Base-by-base conservation (phyloP, 179 eudicot genomes). In the Patellifolia procumbens region DNA sequence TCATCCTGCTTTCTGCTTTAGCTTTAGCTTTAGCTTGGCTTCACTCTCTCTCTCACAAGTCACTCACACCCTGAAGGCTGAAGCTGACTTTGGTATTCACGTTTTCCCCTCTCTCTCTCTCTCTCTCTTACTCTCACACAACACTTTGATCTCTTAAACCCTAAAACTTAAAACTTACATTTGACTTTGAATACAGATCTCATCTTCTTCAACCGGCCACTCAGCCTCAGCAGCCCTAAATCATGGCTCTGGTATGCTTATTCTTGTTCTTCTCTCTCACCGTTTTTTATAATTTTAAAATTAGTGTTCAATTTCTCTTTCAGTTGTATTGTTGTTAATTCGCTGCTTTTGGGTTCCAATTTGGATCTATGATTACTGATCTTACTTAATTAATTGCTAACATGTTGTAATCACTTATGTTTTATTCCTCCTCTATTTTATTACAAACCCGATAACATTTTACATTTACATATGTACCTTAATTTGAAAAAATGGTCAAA, bases 11-110 rank as follows among this genome's bases (percentile, higher is more conserved):
- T 39, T 31, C 60, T 28, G 45, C 39, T 68, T 43, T 3, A n/a
- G n/a, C 43, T n/a, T n/a, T n/a, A n/a, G n/a, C 78, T 51, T 52
- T 7, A 39, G 49, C 82, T 63, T 24, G 75, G 51, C 65, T 70
- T 43, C 46, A 12, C 46, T 11, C 5, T 45, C 35, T 13, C 70
- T 34, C 43, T 9, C 43, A 39, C 43, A n/a, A 20, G n/a, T 26
- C 43, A n/a, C n/a, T 24, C 32, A 63, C 22, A 16, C 32, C 24
- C 45, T 63, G 68, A 29, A 9, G 39, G 24, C 68, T 63, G n/a
- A 12, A 39, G 20, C 22, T 37, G 43, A 39, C 68, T 63, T 19
- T 16, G 68, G 68, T 63, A 4, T 39, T 39, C 8, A 56, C 24
- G 10, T 4, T 34, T 22, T 42, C 7, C 11, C 10, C 34, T 45